These are phyloP conservation scores for Capillidium heterosporum DNA, from an alignment of 371 early-diverging fungal genomes.

Conservation along the genomic window DNA sequence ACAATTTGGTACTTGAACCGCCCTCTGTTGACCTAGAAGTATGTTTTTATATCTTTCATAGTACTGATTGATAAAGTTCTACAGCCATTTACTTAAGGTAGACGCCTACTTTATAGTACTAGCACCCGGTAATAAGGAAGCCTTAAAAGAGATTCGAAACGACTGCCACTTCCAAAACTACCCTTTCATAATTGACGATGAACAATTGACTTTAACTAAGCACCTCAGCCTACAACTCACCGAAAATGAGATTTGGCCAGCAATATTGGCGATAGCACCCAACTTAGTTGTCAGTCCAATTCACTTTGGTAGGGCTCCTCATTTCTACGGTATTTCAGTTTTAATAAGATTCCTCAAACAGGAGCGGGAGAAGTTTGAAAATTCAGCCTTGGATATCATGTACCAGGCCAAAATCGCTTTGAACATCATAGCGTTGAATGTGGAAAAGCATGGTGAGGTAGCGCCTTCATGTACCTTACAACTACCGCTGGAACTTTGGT, in stretches of 20 bases:
- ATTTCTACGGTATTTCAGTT: neutral
- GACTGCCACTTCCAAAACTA: neutral
- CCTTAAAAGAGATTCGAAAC: neutral
- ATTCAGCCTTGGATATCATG: neutral
- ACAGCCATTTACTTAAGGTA: neutral
- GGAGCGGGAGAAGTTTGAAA: slow-evolving; percentile 1
- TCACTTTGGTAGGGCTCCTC: slow-evolving; percentile 1
- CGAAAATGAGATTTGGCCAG: neutral
- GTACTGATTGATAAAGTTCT: neutral
- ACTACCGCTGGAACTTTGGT: too few relatives aligned
- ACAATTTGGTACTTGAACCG: neutral
- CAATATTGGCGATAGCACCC: neutral
- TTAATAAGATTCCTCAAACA: neutral
- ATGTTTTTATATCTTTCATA: neutral
- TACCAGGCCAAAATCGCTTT: neutral
- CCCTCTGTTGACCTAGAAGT: neutral
- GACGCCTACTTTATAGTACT: slow-evolving; percentile 1
- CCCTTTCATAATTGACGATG: neutral
- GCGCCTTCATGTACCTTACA: too few relatives aligned
- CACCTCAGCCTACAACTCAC: neutral
- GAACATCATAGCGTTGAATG: neutral
- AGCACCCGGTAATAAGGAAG: neutral
- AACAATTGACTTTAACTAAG: neutral
- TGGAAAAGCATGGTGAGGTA: too few relatives aligned
- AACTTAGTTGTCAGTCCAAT: neutral